Base-by-base conservation (phyloP, 352 stramenopile species). In the Globisporangium mamillatum region DNA sequence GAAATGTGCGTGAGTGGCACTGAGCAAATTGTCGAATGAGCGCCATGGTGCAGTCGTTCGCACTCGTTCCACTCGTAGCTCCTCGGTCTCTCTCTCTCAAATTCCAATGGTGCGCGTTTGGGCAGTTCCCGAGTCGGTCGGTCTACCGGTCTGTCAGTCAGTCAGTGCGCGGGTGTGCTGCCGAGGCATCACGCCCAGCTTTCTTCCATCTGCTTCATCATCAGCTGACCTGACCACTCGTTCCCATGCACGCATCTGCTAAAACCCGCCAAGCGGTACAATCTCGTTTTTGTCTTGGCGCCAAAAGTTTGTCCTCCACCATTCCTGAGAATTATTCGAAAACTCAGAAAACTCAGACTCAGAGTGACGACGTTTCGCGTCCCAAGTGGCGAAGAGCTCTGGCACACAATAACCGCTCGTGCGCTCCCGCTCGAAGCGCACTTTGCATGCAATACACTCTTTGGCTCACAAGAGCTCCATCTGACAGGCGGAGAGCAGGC, bases 341-440 rank as follows among this genome's bases (percentile, higher is more conserved):
- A 32, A 32, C 27, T 32, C n/a, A 8, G 16, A 14, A 41, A 41
- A 5, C 14, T 34, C 24, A 27, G 10, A 57, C 7, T 18, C 25
- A 59, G 53, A 59, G 53, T 59, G 16, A 59, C 34, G 53, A 59
- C 53, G 53, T 59, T 59, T 59, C 25, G 53, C 53, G 25, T 59
- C 53, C 53, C 53, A 59, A 18, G 4, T 59, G 32, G 25, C 25
- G 24, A 59, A 59, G 25, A 59, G 52, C 52, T 57, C 48, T 24
- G 20, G 6, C 55, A 32, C 27, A 32, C 27, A 32, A 60, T 44
- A 60, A 60, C 55, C 55, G 55, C 55, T 60, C 27, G 12, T 10
- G 2, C 27, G 27, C 27, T 32, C 27, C 27, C 27, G 27, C 27
- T 32, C 27, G 27, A 32, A 32, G 27, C 54, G 9, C 55, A 46